Percentiles rank a stretch among this genome's conserved stretches.
These are phyloP conservation scores for Blastobotrys persicus DNA, from an alignment of 1,139 yeast species.

Conservation along the genomic window DNA sequence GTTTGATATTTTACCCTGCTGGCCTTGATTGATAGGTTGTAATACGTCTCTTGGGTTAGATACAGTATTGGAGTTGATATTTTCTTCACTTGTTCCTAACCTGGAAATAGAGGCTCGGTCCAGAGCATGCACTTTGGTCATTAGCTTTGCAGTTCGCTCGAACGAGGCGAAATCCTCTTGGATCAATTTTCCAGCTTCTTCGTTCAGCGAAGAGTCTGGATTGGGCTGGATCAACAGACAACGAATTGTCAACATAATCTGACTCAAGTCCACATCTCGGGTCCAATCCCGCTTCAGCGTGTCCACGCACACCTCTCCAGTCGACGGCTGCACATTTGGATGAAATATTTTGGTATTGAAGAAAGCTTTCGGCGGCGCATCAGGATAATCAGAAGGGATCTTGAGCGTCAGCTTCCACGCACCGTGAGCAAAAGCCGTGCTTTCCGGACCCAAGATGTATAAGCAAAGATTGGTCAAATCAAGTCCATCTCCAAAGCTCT, in stretches of 20 bases:
- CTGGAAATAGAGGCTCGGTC: constrained; percentile 11
- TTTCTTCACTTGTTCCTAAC: constrained; percentile 9
- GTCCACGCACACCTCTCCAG: constrained; percentile 82
- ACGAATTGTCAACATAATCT: constrained; percentile 33
- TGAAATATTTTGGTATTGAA: constrained; percentile 60
- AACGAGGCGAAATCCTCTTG: constrained; percentile 34
- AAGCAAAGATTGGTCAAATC: constrained; percentile 8
- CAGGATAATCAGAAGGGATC: constrained; percentile 57
- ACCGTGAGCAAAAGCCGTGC: constrained; percentile 53
- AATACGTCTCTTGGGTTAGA: constrained; percentile 6
- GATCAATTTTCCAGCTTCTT: constrained; percentile 37
- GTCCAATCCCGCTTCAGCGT: constrained; percentile 69
- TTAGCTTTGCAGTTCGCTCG: constrained; percentile 32
- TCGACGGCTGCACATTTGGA: constrained; percentile 65
- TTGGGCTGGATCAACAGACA: constrained; percentile 38
- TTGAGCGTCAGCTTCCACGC: constrained; percentile 52
- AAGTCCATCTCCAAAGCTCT: constrained; percentile 12
- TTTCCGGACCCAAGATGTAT: constrained; percentile 51
- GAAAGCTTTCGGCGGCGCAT: constrained; percentile 57
- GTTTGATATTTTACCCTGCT: not conserved
- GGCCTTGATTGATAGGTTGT: constrained; percentile 10
- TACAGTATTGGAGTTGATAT: not conserved
- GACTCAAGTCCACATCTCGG: constrained; percentile 41
- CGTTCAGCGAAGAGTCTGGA: constrained; percentile 38
- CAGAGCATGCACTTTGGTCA: constrained; percentile 36